These are phyloP conservation scores for Pythium brachiatum DNA, from an alignment of 352 stramenopile species.

Conservation along the genomic window DNA sequence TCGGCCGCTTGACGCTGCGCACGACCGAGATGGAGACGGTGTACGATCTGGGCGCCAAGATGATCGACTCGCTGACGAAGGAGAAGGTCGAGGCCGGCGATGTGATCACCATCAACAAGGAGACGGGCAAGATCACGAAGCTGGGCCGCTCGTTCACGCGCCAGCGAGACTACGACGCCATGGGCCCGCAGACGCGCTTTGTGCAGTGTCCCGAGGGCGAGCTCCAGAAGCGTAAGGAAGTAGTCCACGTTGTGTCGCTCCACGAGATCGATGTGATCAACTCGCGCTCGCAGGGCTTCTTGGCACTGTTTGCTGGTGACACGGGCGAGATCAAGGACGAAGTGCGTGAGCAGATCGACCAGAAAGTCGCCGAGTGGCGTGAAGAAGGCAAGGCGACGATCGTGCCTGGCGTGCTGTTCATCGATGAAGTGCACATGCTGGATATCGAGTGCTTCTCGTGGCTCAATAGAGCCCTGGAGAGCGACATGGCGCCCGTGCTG, in stretches of 20 bases:
- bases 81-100: constrained; percentile 98
- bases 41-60: constrained; percentile 99
- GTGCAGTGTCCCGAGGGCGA: constrained; percentile 95
- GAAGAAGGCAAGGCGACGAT: constrained; percentile 97
- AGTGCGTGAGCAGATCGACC: constrained; percentile 99
- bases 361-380: constrained; percentile 96
- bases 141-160: constrained; percentile 97
- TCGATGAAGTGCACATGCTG: constrained; percentile 99
- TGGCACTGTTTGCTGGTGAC: constrained; percentile 98
- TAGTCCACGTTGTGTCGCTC: constrained; percentile 97
- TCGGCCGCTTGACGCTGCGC: constrained; percentile 95
- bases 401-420: constrained; percentile 98
- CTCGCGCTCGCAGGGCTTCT: constrained; percentile 97
- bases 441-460: constrained; percentile 99
- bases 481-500: constrained; percentile 96
- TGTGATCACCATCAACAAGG: constrained; percentile 99
- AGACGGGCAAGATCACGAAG: constrained; percentile 98
- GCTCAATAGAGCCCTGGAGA: constrained; percentile 98
- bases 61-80: constrained; percentile 99
- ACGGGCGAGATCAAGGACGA: constrained; percentile 99
- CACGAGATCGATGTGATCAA: constrained; percentile 99
- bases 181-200: constrained; percentile 90
- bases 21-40: constrained; percentile 99
- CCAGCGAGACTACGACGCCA: constrained; percentile 98
- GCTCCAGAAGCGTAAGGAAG: constrained; percentile 98